Evolutionary conservation across 2,329 filamentous ascomycete genomes (phyloP).

Genomic region (Bipolaris zeicola): DNA sequence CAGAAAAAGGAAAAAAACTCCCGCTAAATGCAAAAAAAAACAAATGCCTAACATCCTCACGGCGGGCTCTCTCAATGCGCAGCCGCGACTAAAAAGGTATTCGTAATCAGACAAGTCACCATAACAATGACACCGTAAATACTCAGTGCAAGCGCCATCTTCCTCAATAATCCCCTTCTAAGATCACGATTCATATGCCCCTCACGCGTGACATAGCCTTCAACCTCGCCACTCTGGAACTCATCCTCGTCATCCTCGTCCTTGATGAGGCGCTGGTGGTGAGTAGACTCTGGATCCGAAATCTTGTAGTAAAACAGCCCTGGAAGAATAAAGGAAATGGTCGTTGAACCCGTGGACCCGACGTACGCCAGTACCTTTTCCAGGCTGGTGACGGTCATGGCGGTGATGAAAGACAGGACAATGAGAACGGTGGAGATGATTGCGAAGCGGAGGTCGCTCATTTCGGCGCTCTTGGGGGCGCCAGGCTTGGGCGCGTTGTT

Average conservation of each 20-base stretch:
- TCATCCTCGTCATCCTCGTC: slow-evolving; percentile 86
- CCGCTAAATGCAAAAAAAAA: slow-evolving; percentile 6
- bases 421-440: slow-evolving; percentile 86
- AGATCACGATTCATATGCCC: slow-evolving; percentile 65
- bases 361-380: slow-evolving; percentile 95
- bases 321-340: slow-evolving; percentile 95
- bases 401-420: slow-evolving; percentile 81
- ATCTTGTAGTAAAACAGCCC: slow-evolving; percentile 99
- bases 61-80: slow-evolving; percentile 56
- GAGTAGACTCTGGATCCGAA: slow-evolving; percentile 81
- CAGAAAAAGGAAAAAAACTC: not conserved
- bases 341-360: slow-evolving; percentile 89
- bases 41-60: not conserved
- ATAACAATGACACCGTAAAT: slow-evolving; percentile 88
- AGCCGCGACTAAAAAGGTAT: slow-evolving; percentile 73
- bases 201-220: slow-evolving; percentile 43
- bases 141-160: slow-evolving; percentile 74
- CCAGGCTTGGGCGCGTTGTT: slow-evolving; percentile 38
- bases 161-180: slow-evolving; percentile 69
- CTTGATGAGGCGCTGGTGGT: slow-evolving; percentile 86
- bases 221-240: slow-evolving; percentile 61
- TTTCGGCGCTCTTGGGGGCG: slow-evolving; percentile 54
- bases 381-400: slow-evolving; percentile 87
- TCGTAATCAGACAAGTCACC: slow-evolving; percentile 83
- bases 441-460: slow-evolving; percentile 88